Evolutionary conservation across 305 asterid genomes (phyloP), one percentile per base, ranked within the genome.

Genomic region (Fraxinus xanthoxyloides): DNA sequence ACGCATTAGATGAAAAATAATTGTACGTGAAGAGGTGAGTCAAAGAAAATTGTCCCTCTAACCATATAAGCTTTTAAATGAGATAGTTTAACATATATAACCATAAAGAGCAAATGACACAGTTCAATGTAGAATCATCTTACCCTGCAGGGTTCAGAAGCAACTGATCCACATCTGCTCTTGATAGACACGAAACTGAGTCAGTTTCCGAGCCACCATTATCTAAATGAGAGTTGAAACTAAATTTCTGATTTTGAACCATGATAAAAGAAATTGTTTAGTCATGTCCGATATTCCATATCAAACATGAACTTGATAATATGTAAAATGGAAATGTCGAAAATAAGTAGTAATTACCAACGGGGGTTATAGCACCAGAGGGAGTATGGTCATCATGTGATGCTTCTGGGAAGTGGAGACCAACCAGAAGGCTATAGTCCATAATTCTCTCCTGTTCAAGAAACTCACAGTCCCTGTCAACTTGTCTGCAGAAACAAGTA

Each of bases 341-440:
- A 65, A 69, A 13, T 28, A 12, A 28, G 5, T 35, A 80, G 87
- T 35, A 56, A 81, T 79, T 87, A 94, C 98, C 97, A 56, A 83
- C 80, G 0, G 94, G 93, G 7, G 93, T 87, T 46, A 56, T 79
- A 65, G 86, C 81, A 56, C 92, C 91, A 32, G 91, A 30, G 21
- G 91, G 90, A 30, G 90, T 84, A n/a, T 83, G 89, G 1, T 92
- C 95, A 54, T 83, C 90, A 23, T 26, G 40, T 61, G 80, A n/a
- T 35, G 91, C 87, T 81, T 92, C 98, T 75, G 88, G 89, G 81
- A 93, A 95, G 73, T 95, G 97, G 85, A 95, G 87, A 54, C 99
- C 99, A 78, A 95, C 98, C 19, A 95, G 85, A 76, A 95, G 98
- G 83, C 98, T 95, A 79, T 95, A 95, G 76, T 95, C 98, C 99